phyloP scores from a whole-genome alignment of 2,329 filamentous ascomycete species.

The Orbilia ellipsospora region DNA sequence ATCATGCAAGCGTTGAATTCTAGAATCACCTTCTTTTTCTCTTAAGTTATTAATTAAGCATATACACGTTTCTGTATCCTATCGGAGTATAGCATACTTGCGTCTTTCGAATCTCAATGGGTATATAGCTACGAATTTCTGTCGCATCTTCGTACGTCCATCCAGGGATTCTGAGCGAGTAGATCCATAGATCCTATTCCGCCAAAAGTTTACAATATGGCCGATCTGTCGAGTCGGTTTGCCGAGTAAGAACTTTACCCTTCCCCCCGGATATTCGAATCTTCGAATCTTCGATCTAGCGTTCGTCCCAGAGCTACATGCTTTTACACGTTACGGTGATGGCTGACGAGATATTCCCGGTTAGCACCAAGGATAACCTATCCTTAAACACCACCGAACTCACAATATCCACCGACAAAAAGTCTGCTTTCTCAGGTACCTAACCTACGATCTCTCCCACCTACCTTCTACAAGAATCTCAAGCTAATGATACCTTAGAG shows the following conservation, averaged over 20 bases:
- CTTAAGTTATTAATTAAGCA: too few relatives aligned
- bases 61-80: too few relatives aligned
- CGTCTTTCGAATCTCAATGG: too few relatives aligned
- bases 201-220: background rate
- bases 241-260: background rate
- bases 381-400: background rate
- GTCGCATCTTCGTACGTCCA: background rate
- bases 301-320: too few relatives aligned
- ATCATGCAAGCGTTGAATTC: background rate
- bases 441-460: background rate
- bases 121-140: background rate
- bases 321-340: background rate
- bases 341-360: background rate
- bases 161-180: too few relatives aligned
- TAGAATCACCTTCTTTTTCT: background rate
- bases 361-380: constrained; percentile 22
- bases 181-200: too few relatives aligned
- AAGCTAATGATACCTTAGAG: constrained; percentile 9
- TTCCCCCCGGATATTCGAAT: background rate
- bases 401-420: background rate
- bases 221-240: background rate
- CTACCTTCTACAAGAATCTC: background rate
- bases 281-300: background rate
- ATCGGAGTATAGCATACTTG: too few relatives aligned
- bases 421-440: background rate